Evolutionary conservation across 176 grass and related monocot genomes (phyloP).

Genomic region (Triticum timopheevii): DNA sequence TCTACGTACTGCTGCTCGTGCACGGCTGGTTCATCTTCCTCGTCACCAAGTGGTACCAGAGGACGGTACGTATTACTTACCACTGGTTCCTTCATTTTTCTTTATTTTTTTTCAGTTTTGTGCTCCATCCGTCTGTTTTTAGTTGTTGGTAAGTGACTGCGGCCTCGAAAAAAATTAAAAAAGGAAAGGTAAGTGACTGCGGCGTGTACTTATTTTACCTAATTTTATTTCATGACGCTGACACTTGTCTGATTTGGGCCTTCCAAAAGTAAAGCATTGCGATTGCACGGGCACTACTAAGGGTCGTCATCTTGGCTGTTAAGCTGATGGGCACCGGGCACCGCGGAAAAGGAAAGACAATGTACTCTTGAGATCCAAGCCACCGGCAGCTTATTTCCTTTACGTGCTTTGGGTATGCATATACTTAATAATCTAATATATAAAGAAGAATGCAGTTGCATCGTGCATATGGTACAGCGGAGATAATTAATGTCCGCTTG

Average conservation of each 20-base stretch:
- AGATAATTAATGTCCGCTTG: too few relatives aligned
- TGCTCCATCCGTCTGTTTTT: too few relatives aligned
- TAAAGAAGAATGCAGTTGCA: too few relatives aligned
- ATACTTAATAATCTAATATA: too few relatives aligned
- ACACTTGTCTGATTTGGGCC: neutral
- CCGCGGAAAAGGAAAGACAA: neutral
- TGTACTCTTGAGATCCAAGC: too few relatives aligned
- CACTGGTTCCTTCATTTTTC: neutral
- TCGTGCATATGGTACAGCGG: too few relatives aligned
- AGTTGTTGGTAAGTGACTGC: neutral
- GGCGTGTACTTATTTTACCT: too few relatives aligned
- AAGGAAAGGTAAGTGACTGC: neutral
- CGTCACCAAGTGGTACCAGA: conserved; percentile 67
- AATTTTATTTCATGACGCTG: neutral
- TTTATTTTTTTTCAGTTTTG: neutral
- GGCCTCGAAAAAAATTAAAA: too few relatives aligned
- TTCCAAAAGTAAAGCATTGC: neutral
- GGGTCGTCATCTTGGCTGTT: conserved; percentile 12
- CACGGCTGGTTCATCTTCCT: conserved; percentile 82
- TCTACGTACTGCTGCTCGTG: conserved; percentile 65
- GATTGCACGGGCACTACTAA: neutral
- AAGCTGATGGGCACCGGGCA: conserved; percentile 9
- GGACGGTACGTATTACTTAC: conserved; percentile 45
- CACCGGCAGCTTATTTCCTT: too few relatives aligned
- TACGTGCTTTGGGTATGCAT: too few relatives aligned